These are phyloP conservation scores for Papiliotrema terrestris DNA, from an alignment of 1,284 basidiomycete species.

Conservation along the genomic window DNA sequence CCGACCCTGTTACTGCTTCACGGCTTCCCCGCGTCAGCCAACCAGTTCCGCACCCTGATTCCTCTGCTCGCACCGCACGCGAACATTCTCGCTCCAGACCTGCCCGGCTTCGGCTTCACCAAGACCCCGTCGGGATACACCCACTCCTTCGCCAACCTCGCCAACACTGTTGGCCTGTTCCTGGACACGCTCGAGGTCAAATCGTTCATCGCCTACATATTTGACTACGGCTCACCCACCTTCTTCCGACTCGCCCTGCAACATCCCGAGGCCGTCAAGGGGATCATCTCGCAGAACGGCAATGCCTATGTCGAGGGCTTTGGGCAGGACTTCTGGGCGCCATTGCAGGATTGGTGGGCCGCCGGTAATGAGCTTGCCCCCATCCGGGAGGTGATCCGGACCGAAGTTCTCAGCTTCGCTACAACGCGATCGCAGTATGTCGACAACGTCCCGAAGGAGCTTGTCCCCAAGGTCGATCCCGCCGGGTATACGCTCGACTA, in stretches of 20 bases:
- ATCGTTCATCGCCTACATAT: slow-evolving; percentile 53
- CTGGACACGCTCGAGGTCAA: slow-evolving; percentile 49
- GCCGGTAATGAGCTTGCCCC: slow-evolving; percentile 3
- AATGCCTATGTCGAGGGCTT: slow-evolving; percentile 55
- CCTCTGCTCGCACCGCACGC: slow-evolving; percentile 50
- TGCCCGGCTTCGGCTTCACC: slow-evolving; percentile 56
- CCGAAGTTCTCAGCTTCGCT: slow-evolving; percentile 5
- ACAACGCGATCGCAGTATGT: slow-evolving; percentile 16
- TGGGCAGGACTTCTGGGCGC: slow-evolving; percentile 49
- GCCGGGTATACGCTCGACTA: slow-evolving; percentile 50
- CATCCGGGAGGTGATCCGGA: slow-evolving; percentile 2
- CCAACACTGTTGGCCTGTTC: slow-evolving; percentile 50
- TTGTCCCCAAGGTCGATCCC: slow-evolving; percentile 13
- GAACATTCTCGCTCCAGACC: slow-evolving; percentile 54
- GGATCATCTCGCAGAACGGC: slow-evolving; percentile 55
- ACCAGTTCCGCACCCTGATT: slow-evolving; percentile 55
- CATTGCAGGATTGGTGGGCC: slow-evolving; percentile 48
- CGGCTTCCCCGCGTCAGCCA: slow-evolving; percentile 54
- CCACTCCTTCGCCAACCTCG: slow-evolving; percentile 52
- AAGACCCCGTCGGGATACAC: slow-evolving; percentile 46
- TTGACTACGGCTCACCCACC: slow-evolving; percentile 56
- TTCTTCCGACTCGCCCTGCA: slow-evolving; percentile 51
- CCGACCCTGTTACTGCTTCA: slow-evolving; percentile 54
- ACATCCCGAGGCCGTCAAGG: slow-evolving; percentile 51
- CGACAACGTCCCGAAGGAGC: slow-evolving; percentile 12